Base-by-base conservation (phyloP, 106 monocot genomes). In the Acorus calamus region DNA sequence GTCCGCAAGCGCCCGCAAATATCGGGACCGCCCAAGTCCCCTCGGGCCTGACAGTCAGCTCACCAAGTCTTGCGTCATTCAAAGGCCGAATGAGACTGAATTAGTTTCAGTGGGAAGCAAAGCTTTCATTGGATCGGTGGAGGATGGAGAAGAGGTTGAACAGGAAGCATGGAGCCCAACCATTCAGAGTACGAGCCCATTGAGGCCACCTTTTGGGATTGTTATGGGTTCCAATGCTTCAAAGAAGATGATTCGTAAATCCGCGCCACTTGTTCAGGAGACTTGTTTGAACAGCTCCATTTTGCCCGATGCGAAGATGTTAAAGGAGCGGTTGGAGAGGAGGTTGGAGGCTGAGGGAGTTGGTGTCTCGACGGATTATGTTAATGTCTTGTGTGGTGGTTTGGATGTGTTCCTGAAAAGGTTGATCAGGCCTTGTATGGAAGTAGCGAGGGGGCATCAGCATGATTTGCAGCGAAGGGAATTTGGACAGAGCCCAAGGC, bases 101-200 rank as follows among this genome's bases (percentile, higher is more conserved):
- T 53, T 84, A 55, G 68, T 85, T 60, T 89, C 84, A 47, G 64
- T 81, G 71, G 88, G 84, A 56, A 89, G 84, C 79, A 92, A 92
- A 80, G 92, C 72, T 56, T 46, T 77, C 55, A 77, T 86, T 69
- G 56, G 56, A 47, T 93, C 89, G 3, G 93, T 93, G 46, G 94
- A 94, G 64, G 86, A 86, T 74, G 94, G 94, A 47, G 96, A 96
- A 69, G 91, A 91, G 80, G 96, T 96, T 41, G 96, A 96, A 71
- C 96, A 91, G 74, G 79, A 63, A 9, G 78, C 74, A 75, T 55
- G 71, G 11, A 91, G 87, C 72, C 84, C 91, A 4, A 59, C 91
- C 65, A 78, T 87, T 71, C 91, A 96, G 64, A 94, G 94, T 65
- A 85, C 82, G 66, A 94, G 89, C 68, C 94, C 86, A 12, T 44